Percentiles rank a stretch among this genome's conserved stretches.
phyloP scores from a whole-genome alignment of 495 filamentous ascomycete genomes.

The Pyronema domesticum region DNA sequence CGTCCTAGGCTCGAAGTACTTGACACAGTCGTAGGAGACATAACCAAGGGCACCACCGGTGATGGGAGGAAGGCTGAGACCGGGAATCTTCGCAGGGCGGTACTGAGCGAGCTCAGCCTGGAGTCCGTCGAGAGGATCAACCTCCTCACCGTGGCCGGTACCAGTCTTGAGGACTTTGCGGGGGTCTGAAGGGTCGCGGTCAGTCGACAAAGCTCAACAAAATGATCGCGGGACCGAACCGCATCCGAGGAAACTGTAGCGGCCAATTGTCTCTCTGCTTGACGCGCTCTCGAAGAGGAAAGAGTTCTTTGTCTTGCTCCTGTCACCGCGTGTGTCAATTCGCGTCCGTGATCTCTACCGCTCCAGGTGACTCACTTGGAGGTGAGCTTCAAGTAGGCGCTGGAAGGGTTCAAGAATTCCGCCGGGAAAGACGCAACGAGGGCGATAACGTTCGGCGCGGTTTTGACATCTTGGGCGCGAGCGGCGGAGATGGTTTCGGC shows the following conservation, averaged over 20 bases:
- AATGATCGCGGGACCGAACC: conserved; percentile 30
- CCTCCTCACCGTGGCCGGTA: conserved; percentile 61
- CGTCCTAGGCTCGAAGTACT: conserved; percentile 93
- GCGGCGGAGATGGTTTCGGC: conserved; percentile 36
- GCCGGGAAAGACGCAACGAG: conserved; percentile 72
- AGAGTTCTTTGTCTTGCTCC: conserved; percentile 42
- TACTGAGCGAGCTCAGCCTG: conserved; percentile 60
- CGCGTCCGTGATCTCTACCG: neutral
- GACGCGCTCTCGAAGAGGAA: conserved; percentile 93
- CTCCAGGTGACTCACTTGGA: conserved; percentile 40
- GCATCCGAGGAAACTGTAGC: conserved; percentile 88
- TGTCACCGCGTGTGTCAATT: conserved; percentile 12
- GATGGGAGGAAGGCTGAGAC: conserved; percentile 60
- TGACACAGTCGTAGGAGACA: conserved; percentile 90
- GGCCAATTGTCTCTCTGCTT: conserved; percentile 71
- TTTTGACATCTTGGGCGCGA: conserved; percentile 25
- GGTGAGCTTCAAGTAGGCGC: conserved; percentile 78
- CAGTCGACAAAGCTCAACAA: neutral
- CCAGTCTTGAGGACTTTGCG: conserved; percentile 76
- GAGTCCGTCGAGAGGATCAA: conserved; percentile 66
- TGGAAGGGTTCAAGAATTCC: conserved; percentile 77
- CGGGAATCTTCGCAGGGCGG: conserved; percentile 63
- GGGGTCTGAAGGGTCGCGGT: conserved; percentile 37
- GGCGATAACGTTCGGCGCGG: conserved; percentile 63
- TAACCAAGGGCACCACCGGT: conserved; percentile 90